These are phyloP conservation scores for Fraxinus americana DNA, from an alignment of 257 asterid species.

Conservation along the genomic window DNA sequence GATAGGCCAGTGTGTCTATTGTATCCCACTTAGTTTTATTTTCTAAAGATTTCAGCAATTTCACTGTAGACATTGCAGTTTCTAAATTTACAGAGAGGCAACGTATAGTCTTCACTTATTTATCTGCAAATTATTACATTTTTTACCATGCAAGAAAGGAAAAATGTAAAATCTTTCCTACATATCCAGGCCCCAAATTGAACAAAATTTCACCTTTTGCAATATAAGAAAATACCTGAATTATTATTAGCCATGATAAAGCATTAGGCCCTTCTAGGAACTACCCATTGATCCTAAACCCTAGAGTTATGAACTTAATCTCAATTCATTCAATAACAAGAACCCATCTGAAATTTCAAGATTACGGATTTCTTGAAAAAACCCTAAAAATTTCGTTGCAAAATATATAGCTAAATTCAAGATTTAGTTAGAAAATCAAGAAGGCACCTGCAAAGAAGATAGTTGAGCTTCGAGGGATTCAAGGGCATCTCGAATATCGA, in stretches of 20 bases:
- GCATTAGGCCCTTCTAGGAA: background rate
- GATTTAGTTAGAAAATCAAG: background rate
- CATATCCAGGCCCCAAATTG: slow-evolving; percentile 1
- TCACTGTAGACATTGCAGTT: background rate
- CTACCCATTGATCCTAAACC: background rate
- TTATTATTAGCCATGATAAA: background rate
- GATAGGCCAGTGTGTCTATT: background rate
- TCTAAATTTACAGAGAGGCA: background rate
- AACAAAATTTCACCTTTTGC: background rate
- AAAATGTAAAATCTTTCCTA: background rate
- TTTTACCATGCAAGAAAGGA: background rate
- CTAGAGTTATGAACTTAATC: slow-evolving; percentile 3
- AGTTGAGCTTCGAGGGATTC: slow-evolving; percentile 81
- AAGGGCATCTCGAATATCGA: slow-evolving; percentile 73
- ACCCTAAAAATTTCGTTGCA: slow-evolving; percentile 5
- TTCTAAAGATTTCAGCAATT: background rate
- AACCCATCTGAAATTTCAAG: slow-evolving; percentile 15
- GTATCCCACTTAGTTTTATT: background rate
- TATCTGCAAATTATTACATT: background rate
- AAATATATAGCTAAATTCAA: slow-evolving; percentile 2
- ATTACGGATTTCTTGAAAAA: slow-evolving; percentile 6
- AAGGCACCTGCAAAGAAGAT: slow-evolving; percentile 64
- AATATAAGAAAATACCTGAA: background rate
- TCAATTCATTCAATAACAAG: slow-evolving; percentile 19
- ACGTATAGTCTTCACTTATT: slow-evolving; percentile 4